Evolutionary conservation across 345 rosid genomes (phyloP).

Genomic region (Salix koriyanagi): DNA sequence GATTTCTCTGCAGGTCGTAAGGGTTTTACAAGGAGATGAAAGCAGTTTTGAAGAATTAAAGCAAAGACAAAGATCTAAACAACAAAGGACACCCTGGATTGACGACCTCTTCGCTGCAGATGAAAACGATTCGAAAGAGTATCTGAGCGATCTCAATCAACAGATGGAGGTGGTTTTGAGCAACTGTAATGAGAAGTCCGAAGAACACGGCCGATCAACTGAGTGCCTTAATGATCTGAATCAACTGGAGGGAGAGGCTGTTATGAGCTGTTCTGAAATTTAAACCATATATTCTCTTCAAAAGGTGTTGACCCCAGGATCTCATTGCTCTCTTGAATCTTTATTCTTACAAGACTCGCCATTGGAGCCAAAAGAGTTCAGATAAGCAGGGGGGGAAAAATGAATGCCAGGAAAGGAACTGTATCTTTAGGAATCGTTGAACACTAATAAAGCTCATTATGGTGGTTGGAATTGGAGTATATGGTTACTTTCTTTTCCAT

Average conservation of each 20-base stretch:
- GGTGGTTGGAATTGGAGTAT: too few relatives aligned
- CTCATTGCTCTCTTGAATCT: neutral
- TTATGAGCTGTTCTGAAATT: neutral
- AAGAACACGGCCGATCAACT: neutral
- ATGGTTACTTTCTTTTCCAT: too few relatives aligned
- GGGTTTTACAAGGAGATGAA: constrained; percentile 56
- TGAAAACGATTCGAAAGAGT: constrained; percentile 67
- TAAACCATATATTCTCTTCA: neutral
- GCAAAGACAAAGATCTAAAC: constrained; percentile 24
- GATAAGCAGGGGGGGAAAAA: neutral
- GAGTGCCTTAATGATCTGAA: neutral
- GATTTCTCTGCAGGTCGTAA: constrained; percentile 41
- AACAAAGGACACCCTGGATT: constrained; percentile 53
- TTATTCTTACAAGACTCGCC: neutral
- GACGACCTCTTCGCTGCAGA: constrained; percentile 63
- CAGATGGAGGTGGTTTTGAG: constrained; percentile 61
- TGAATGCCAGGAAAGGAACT: neutral
- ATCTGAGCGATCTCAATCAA: constrained; percentile 44
- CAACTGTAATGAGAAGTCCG: neutral
- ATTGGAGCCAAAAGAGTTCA: neutral
- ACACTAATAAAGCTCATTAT: too few relatives aligned
- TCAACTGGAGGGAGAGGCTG: neutral
- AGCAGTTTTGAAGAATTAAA: constrained; percentile 29
- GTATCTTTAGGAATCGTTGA: neutral
- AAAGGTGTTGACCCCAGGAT: neutral